Conservation (phyloP, 129 eudicot genomes). For the Calendula officinalis region DNA sequence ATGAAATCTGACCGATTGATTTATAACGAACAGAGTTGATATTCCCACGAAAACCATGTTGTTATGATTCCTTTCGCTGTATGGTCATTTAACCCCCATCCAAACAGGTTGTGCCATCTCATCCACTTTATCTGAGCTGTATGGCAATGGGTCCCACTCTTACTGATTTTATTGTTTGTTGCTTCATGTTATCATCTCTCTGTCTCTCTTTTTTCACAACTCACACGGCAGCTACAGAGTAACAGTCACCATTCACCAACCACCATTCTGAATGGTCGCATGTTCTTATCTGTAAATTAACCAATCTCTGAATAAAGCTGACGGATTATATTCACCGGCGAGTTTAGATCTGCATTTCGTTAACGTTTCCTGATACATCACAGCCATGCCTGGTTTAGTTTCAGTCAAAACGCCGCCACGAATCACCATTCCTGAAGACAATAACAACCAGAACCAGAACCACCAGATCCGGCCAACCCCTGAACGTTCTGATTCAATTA, state of each 20-base stretch:
- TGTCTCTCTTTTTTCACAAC: constrained; percentile 10
- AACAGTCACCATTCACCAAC: constrained; percentile 36
- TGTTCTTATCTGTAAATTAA: constrained; percentile 27
- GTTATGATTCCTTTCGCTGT: too few species aligned
- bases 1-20: too few species aligned
- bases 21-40: too few species aligned
- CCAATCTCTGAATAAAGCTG: not conserved
- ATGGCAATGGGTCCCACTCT: constrained; percentile 21
- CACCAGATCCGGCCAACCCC: constrained; percentile 55
- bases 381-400: constrained; percentile 77
- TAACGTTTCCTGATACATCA: constrained; percentile 1
- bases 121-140: constrained; percentile 37
- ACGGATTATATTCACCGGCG: not conserved
- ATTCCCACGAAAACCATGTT: too few species aligned
- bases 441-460: constrained; percentile 9
- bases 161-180: constrained; percentile 31
- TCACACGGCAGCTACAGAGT: constrained; percentile 26
- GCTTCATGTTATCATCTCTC: constrained; percentile 14
- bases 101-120: constrained; percentile 36
- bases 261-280: constrained; percentile 13
- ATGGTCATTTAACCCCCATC: not conserved
- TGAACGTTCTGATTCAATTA: constrained; percentile 45
- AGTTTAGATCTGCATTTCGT: constrained; percentile 19
- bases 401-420: constrained; percentile 82
- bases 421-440: constrained; percentile 53